phyloP scores from a whole-genome alignment of 768 basidiomycete species.

The Lentinula sp. region DNA sequence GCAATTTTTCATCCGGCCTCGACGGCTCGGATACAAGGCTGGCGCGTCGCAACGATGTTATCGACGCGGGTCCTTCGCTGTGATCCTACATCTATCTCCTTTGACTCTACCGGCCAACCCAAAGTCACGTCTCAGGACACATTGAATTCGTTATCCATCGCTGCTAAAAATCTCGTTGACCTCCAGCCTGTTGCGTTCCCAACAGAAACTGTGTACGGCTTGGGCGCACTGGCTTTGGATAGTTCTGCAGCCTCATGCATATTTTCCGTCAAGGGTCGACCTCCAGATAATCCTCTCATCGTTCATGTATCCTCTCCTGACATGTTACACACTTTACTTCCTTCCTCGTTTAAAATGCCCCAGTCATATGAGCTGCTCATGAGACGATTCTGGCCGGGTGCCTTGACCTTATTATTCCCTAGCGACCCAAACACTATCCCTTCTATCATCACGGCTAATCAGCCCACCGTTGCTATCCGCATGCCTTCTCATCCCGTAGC shows the following conservation, averaged over 20 bases:
- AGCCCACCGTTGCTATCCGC: slow-evolving; percentile 80
- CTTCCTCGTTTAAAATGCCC: slow-evolving; percentile 55
- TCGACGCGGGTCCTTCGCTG: slow-evolving; percentile 49
- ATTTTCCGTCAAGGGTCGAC: slow-evolving; percentile 86
- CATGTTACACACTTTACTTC: slow-evolving; percentile 79
- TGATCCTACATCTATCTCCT: slow-evolving; percentile 57
- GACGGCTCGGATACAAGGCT: not conserved
- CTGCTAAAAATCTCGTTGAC: slow-evolving; percentile 47
- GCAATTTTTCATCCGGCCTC: not conserved
- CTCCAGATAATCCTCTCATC: slow-evolving; percentile 95
- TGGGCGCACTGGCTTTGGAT: slow-evolving; percentile 82
- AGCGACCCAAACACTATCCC: slow-evolving; percentile 57
- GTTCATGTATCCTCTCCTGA: slow-evolving; percentile 83
- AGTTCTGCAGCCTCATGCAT: slow-evolving; percentile 62
- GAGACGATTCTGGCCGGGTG: slow-evolving; percentile 89
- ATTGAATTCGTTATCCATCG: slow-evolving; percentile 44
- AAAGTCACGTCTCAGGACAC: slow-evolving; percentile 46
- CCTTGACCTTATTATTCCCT: slow-evolving; percentile 90
- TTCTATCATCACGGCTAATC: slow-evolving; percentile 70
- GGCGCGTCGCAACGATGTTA: not conserved
- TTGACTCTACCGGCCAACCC: slow-evolving; percentile 42
- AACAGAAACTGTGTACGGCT: slow-evolving; percentile 97
- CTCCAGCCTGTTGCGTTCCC: slow-evolving; percentile 78
- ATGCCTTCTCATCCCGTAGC: slow-evolving; percentile 96
- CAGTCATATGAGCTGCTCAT: slow-evolving; percentile 69